Evolutionary conservation across 768 basidiomycete species (phyloP), one percentile per base, ranked within the genome.

Genomic region (Collybiopsis confluens): DNA sequence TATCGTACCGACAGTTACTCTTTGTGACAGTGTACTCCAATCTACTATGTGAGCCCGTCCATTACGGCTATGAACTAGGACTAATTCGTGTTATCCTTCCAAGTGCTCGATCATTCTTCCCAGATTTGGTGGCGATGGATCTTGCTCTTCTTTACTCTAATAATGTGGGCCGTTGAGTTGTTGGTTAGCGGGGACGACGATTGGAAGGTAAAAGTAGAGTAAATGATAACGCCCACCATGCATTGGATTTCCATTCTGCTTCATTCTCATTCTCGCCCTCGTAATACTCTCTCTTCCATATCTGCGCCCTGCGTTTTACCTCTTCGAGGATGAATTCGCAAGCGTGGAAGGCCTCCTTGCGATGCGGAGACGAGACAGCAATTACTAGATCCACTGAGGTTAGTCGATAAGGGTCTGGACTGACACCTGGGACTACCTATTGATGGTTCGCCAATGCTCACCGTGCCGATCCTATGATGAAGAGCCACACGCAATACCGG

Each of bases 91-190:
- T 33, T 54, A 41, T 26, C 28, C 42, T 60, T 30, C 43, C 4
- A 50, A 92, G 91, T 93, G 42, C 73, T 93, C 50, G 91, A 93
- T 61, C 87, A 90, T 62, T 88, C 90, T 18, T 90, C 89, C n/a
- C 91, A 92, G 64, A 82, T 92, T 45, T 93, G 91, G 91, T 92
- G 91, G 88, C 80, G 91, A 57, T 92, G 91, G 90, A 85, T 86
- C 74, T 90, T 90, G 63, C 85, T 93, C 30, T 90, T 92, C 72
- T 87, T 92, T 68, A 92, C 89, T 3, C 76, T 93, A 26, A 74
- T 85, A 23, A 78, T 92, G 38, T 93, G 92, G 91, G 82, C 86
- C 10, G 73, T 92, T 21, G 91, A 92, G 68, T 76, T 92, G 44
- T 66, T 88, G 27, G 88, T 93, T 52, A 83, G 85, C 70, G 79